Evolutionary conservation across 345 rosid genomes (phyloP).

Genomic region (Boechera divaricarpa): DNA sequence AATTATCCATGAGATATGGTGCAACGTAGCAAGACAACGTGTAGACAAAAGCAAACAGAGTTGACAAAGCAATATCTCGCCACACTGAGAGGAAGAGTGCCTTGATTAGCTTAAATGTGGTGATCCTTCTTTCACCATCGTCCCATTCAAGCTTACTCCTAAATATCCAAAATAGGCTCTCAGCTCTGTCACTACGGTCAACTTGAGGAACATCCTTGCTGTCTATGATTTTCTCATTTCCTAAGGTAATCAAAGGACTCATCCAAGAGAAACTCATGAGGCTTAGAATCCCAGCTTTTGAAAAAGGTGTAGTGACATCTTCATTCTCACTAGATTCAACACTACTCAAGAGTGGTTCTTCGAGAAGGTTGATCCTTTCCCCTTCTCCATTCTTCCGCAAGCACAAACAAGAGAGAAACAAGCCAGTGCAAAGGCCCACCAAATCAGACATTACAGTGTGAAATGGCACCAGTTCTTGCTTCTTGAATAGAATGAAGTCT

Average conservation of each 20-base stretch:
- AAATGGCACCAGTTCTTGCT: slow-evolving; percentile 38
- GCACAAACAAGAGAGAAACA: slow-evolving; percentile 63
- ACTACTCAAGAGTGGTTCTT: slow-evolving; percentile 53
- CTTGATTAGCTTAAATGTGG: slow-evolving; percentile 47
- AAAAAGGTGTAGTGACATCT: slow-evolving; percentile 43
- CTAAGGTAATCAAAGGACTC: slow-evolving; percentile 47
- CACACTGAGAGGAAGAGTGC: slow-evolving; percentile 47
- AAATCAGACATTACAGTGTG: slow-evolving; percentile 55
- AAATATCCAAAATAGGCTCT: slow-evolving; percentile 38
- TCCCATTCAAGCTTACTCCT: slow-evolving; percentile 46
- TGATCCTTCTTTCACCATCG: slow-evolving; percentile 44
- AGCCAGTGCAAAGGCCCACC: slow-evolving; percentile 54
- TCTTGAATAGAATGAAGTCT: slow-evolving; percentile 52
- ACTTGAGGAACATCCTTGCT: slow-evolving; percentile 57
- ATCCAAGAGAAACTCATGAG: slow-evolving; percentile 56
- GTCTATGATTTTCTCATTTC: slow-evolving; percentile 52
- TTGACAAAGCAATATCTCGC: slow-evolving; percentile 47
- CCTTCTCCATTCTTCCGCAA: slow-evolving; percentile 46
- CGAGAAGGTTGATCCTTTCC: slow-evolving; percentile 40
- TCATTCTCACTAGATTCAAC: slow-evolving; percentile 25
- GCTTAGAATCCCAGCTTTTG: slow-evolving; percentile 53
- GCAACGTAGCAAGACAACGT: slow-evolving; percentile 51
- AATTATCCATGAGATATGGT: slow-evolving; percentile 54
- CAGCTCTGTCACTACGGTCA: slow-evolving; percentile 46
- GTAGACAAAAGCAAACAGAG: slow-evolving; percentile 41